A percentile compares a stretch with the other conserved stretches of the same genome.
These are phyloP conservation scores for Geoglossum glabrum DNA, from an alignment of 495 filamentous ascomycete species.

Conservation along the genomic window DNA sequence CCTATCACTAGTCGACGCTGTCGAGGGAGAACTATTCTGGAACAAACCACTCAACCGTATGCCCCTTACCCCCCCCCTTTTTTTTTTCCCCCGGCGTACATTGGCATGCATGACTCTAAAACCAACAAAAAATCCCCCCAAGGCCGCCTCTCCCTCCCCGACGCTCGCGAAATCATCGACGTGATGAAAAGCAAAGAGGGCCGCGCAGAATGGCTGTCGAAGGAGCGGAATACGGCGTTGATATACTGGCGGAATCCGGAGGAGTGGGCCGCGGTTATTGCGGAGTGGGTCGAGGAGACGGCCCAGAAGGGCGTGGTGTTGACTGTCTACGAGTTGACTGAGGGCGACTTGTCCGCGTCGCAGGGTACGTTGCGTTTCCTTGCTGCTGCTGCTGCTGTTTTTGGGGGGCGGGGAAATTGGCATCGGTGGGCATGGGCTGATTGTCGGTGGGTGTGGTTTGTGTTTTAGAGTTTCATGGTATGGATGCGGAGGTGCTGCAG, in stretches of 20 bases:
- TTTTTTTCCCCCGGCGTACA: too few species aligned
- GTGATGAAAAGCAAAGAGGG: constrained; percentile 49
- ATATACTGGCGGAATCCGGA: constrained; percentile 52
- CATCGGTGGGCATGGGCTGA: too few species aligned
- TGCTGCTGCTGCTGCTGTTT: neutral
- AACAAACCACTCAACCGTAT: constrained; percentile 18
- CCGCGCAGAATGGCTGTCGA: constrained; percentile 45
- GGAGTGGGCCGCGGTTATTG: constrained; percentile 50
- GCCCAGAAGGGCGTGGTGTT: constrained; percentile 54
- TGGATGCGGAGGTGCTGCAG: constrained; percentile 61
- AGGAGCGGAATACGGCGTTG: constrained; percentile 27
- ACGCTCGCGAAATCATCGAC: constrained; percentile 47
- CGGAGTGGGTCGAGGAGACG: constrained; percentile 48
- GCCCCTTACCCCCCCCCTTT: neutral
- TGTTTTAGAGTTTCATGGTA: constrained; percentile 78
- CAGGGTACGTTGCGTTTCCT: constrained; percentile 26
- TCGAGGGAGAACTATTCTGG: constrained; percentile 37
- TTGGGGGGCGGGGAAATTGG: too few species aligned
- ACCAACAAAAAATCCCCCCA: too few species aligned
- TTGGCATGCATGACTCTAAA: neutral
- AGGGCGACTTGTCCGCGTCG: constrained; percentile 41
- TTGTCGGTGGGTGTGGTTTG: too few species aligned
- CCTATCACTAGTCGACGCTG: constrained; percentile 40
- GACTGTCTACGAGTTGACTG: constrained; percentile 54
- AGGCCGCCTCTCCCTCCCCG: constrained; percentile 31